Conservation (phyloP, 2,329 filamentous ascomycete species). For the Zasmidium citrigriseum region DNA sequence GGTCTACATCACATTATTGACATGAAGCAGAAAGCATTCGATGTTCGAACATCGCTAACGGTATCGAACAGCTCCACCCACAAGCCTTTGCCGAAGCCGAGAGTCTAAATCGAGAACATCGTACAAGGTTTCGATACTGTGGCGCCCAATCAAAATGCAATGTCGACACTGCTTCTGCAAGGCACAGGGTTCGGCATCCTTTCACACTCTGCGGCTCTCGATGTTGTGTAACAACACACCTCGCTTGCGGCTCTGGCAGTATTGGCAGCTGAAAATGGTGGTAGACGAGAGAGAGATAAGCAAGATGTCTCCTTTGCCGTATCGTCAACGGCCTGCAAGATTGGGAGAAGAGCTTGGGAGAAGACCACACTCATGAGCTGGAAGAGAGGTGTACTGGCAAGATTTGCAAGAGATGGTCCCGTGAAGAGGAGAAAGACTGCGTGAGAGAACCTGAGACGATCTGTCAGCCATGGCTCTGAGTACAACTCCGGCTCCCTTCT, state of each 20-base stretch:
- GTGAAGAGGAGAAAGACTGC: neutral
- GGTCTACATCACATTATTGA: no score
- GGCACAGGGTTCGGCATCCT: neutral
- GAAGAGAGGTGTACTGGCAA: neutral
- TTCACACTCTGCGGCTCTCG: no score
- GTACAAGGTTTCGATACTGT: neutral
- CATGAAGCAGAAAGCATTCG: no score
- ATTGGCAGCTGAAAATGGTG: neutral
- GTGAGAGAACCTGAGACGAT: neutral
- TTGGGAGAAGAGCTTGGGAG: neutral
- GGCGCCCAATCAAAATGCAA: neutral
- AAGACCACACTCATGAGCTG: neutral
- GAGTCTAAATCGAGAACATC: neutral
- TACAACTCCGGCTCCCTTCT: constrained; percentile 3
- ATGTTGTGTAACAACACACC: neutral
- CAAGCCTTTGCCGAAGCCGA: neutral
- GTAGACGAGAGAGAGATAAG: neutral
- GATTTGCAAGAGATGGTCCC: neutral
- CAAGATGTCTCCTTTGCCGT: neutral
- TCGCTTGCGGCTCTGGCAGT: neutral
- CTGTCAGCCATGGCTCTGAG: neutral
- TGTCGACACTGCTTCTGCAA: neutral
- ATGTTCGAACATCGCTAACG: neutral
- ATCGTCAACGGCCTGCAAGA: neutral
- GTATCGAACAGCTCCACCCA: neutral